These are phyloP conservation scores for Cucumis melo DNA, from an alignment of 306 rosid species.

Conservation along the genomic window DNA sequence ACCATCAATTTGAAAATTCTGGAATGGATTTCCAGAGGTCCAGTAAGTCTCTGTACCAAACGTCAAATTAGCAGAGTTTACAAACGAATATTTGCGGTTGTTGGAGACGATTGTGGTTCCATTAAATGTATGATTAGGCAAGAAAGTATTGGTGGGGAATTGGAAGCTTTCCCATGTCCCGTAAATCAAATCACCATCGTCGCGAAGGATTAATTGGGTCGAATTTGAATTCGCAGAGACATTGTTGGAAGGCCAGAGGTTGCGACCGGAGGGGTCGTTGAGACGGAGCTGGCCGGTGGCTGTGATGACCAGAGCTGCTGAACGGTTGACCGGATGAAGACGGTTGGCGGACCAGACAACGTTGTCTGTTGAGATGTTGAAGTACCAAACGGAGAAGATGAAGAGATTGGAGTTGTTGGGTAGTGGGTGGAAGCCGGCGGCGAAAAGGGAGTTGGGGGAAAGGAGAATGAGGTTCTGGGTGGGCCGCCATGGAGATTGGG, in stretches of 20 bases:
- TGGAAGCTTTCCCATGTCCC: conserved; percentile 45
- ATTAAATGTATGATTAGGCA: conserved; percentile 36
- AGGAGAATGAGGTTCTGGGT: conserved; percentile 2
- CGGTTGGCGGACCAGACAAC: conserved; percentile 11
- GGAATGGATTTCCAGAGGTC: not conserved
- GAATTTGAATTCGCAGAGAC: conserved; percentile 12
- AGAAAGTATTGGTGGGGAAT: conserved; percentile 41
- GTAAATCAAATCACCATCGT: conserved; percentile 31
- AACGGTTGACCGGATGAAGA: conserved; percentile 3
- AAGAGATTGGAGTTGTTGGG: not conserved
- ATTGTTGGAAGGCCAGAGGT: conserved; percentile 1
- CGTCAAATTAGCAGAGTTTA: not conserved
- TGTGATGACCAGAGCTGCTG: not conserved
- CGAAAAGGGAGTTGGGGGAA: conserved; percentile 5
- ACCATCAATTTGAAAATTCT: conserved; percentile 18
- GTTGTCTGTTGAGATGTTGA: not conserved
- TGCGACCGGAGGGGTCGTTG: not conserved
- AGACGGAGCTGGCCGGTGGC: not conserved
- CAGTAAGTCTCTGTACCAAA: conserved; percentile 22
- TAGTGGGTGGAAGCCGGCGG: conserved; percentile 7
- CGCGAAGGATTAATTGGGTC: conserved; percentile 17
- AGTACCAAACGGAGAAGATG: conserved; percentile 9
- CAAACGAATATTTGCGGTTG: conserved; percentile 31
- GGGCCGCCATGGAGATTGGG: conserved; percentile 12
- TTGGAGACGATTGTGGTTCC: conserved; percentile 12